A percentile compares a stretch with the other conserved stretches of the same genome.
Conservation (phyloP, 2,329 filamentous ascomycete genomes). For the Fusarium dimerum region DNA sequence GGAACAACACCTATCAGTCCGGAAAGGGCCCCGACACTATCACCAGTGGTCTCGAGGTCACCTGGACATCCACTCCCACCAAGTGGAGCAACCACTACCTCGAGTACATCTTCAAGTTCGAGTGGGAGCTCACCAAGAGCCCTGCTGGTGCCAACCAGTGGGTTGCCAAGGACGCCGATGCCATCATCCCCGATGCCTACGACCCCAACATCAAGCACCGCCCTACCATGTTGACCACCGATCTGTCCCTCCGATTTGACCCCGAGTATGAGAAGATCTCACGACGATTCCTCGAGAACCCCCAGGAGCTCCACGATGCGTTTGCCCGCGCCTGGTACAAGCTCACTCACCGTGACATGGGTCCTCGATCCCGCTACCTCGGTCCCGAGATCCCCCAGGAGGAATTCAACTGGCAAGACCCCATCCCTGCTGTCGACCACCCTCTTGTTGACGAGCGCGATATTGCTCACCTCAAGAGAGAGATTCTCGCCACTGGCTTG, state of each 20-base stretch:
- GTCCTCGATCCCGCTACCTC: constrained; percentile 68
- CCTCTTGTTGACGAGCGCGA: constrained; percentile 63
- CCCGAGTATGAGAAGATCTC: constrained; percentile 75
- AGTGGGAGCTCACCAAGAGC: constrained; percentile 75
- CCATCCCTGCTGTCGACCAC: constrained; percentile 61
- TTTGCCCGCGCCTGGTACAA: constrained; percentile 82
- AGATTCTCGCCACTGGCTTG: constrained; percentile 59
- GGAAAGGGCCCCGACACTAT: constrained; percentile 68
- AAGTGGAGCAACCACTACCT: constrained; percentile 77
- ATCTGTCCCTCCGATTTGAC: constrained; percentile 72
- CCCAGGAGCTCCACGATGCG: constrained; percentile 66
- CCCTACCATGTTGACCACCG: constrained; percentile 76
- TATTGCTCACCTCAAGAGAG: constrained; percentile 65
- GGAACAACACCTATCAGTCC: constrained; percentile 58
- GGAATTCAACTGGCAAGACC: constrained; percentile 74
- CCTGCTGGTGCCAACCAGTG: constrained; percentile 78
- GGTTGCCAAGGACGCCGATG: constrained; percentile 70
- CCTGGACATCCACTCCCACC: constrained; percentile 74
- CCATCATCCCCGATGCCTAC: constrained; percentile 70
- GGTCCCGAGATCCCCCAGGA: constrained; percentile 74
- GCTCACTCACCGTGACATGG: constrained; percentile 78
- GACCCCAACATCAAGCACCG: constrained; percentile 67
- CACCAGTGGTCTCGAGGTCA: constrained; percentile 76
- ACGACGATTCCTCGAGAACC: constrained; percentile 68
- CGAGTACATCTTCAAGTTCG: constrained; percentile 75